Conservation (phyloP, 257 asterid species). For the Ilex aquifolium region DNA sequence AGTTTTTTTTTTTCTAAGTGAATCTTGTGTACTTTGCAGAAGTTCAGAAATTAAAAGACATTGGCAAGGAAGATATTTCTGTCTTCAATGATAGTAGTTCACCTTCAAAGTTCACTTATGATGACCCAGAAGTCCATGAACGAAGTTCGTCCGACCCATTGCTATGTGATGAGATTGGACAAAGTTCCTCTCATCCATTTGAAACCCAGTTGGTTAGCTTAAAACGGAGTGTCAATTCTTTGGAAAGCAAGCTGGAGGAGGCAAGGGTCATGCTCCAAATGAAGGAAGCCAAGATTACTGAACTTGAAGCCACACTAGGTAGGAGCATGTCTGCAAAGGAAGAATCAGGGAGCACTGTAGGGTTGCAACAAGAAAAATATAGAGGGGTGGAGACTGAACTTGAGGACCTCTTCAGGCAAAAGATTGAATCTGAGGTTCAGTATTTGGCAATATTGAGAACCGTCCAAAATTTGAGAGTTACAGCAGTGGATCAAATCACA, state of each 20-base stretch:
- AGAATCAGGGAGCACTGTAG: conserved; percentile 5
- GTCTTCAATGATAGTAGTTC: neutral
- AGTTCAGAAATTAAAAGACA: neutral
- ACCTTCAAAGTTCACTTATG: neutral
- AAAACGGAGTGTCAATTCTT: conserved; percentile 11
- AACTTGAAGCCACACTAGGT: conserved; percentile 22
- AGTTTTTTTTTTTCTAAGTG: too few species aligned
- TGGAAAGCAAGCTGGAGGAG: conserved; percentile 27
- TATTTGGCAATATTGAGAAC: conserved; percentile 41
- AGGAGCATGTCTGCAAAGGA: conserved; percentile 5
- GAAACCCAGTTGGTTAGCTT: conserved; percentile 29
- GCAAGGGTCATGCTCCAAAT: conserved; percentile 13
- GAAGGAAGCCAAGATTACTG: conserved; percentile 24
- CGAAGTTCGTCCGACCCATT: neutral
- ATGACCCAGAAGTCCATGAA: neutral
- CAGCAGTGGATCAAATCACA: conserved; percentile 40
- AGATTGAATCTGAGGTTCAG: conserved; percentile 74
- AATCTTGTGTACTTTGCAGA: too few species aligned
- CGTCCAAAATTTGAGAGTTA: conserved; percentile 37
- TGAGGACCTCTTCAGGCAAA: conserved; percentile 54
- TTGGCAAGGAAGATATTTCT: neutral
- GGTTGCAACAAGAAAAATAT: neutral
- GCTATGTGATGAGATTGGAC: neutral
- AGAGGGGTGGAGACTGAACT: conserved; percentile 1
- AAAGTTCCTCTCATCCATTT: conserved; percentile 14